Conservation (phyloP, 768 basidiomycete genomes). For the Calocybe indica region DNA sequence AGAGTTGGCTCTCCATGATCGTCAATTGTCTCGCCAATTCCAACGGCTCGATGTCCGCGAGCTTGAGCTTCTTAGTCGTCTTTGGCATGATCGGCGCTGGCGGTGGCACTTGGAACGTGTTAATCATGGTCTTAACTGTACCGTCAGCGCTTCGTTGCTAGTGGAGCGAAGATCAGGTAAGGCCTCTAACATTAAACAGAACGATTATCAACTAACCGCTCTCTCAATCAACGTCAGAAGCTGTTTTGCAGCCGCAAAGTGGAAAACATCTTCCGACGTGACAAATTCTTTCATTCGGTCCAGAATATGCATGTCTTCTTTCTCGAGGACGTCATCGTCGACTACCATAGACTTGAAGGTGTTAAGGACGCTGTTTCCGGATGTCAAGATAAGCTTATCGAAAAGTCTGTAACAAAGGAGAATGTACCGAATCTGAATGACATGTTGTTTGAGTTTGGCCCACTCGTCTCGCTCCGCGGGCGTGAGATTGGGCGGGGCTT, state of each 20-base stretch:
- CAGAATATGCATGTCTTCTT: conserved; percentile 79
- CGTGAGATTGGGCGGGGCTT: conserved; percentile 62
- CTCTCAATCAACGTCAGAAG: conserved; percentile 72
- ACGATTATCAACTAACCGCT: conserved; percentile 46
- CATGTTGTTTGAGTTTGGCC: conserved; percentile 79
- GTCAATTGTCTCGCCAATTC: conserved; percentile 93
- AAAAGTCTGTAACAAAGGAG: not conserved
- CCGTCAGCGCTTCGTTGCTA: conserved; percentile 50
- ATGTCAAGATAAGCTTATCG: conserved; percentile 1
- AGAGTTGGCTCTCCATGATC: conserved; percentile 81
- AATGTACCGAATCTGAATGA: conserved; percentile 80
- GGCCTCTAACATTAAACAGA: conserved; percentile 1
- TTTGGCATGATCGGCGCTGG: conserved; percentile 76
- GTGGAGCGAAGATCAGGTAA: conserved; percentile 1
- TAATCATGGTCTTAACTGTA: conserved; percentile 50
- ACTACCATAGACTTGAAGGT: conserved; percentile 86
- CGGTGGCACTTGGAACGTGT: conserved; percentile 43
- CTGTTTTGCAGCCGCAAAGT: conserved; percentile 68
- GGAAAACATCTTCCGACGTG: conserved; percentile 54
- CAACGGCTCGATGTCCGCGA: conserved; percentile 81
- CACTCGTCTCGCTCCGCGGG: conserved; percentile 67
- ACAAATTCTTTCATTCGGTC: conserved; percentile 80
- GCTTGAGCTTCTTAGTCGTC: conserved; percentile 63
- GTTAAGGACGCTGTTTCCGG: conserved; percentile 67
- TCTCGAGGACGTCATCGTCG: conserved; percentile 79